These are phyloP conservation scores for Pseudocercospora crystallina DNA, from an alignment of 2,329 filamentous ascomycete genomes.

Conservation along the genomic window DNA sequence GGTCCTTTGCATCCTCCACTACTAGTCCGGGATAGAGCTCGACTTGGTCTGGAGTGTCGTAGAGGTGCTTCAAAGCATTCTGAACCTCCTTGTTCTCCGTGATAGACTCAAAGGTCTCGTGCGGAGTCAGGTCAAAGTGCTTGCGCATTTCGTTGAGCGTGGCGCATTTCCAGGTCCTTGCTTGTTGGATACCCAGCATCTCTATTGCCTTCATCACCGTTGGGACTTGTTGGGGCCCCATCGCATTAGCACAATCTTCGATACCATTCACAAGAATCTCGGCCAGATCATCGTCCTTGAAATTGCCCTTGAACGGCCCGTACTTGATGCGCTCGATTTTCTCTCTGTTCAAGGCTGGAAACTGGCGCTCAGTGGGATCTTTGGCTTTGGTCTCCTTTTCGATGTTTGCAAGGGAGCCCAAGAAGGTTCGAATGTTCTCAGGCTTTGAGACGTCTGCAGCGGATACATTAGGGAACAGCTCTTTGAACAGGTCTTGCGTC, in stretches of 20 bases:
- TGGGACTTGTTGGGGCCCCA: constrained; percentile 61
- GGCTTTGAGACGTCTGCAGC: constrained; percentile 27
- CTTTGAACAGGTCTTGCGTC: constrained; percentile 41
- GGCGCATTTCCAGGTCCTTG: constrained; percentile 60
- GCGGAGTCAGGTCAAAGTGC: constrained; percentile 60
- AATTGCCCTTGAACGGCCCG: constrained; percentile 49
- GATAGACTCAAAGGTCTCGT: constrained; percentile 60
- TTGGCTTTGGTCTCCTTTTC: constrained; percentile 29
- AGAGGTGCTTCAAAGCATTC: constrained; percentile 57
- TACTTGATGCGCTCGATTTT: constrained; percentile 30
- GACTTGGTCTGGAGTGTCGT: constrained; percentile 64
- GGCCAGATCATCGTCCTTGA: constrained; percentile 59
- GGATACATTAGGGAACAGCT: constrained; percentile 30
- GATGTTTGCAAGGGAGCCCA: constrained; percentile 30
- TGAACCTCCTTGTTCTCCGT: constrained; percentile 58
- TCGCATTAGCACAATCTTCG: constrained; percentile 60
- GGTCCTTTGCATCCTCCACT: constrained; percentile 57
- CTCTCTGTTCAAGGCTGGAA: constrained; percentile 33
- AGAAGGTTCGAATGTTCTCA: constrained; percentile 30
- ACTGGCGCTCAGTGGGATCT: constrained; percentile 35
- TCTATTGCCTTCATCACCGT: constrained; percentile 61
- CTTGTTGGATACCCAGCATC: constrained; percentile 62
- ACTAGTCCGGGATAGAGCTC: constrained; percentile 70
- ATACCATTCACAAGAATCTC: constrained; percentile 58
- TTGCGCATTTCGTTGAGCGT: constrained; percentile 65